Evolutionary conservation across 768 basidiomycete species (phyloP).

Genomic region (Xerocomellus chrysenteron): DNA sequence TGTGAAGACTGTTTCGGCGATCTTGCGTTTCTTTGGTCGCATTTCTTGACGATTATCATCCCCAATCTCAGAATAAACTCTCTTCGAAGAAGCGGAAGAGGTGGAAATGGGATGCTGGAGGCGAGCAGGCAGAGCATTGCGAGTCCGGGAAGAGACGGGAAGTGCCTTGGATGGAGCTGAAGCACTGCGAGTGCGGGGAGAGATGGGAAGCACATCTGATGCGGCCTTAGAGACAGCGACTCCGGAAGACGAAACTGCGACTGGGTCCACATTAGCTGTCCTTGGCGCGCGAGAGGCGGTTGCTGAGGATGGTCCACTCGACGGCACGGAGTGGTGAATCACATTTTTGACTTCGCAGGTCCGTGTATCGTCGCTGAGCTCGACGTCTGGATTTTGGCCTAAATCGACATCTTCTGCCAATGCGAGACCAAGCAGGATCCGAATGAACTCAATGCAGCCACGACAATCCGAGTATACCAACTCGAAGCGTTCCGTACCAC

Average conservation of each 20-base stretch:
- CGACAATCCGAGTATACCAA: neutral
- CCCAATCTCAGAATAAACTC: neutral
- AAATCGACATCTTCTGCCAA: neutral
- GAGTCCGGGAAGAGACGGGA: neutral
- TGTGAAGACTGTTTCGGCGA: neutral
- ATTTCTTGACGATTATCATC: neutral
- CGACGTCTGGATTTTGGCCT: slow-evolving; percentile 3
- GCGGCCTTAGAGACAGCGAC: neutral
- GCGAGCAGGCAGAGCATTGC: neutral
- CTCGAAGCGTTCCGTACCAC: slow-evolving; percentile 7
- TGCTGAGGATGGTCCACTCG: neutral
- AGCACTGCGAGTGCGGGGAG: neutral
- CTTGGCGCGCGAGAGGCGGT: neutral
- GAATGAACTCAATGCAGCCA: slow-evolving; percentile 10
- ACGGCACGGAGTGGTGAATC: neutral
- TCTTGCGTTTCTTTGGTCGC: neutral
- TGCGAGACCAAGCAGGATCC: slow-evolving; percentile 11
- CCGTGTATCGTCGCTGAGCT: neutral
- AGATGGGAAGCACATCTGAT: neutral
- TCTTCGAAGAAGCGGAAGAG: neutral
- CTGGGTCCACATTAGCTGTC: neutral
- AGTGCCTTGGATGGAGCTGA: neutral
- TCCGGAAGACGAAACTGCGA: neutral
- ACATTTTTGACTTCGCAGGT: neutral
- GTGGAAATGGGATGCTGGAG: too few relatives aligned